phyloP scores from a whole-genome alignment of 495 filamentous ascomycete species.

The Tuber umbilicatum region DNA sequence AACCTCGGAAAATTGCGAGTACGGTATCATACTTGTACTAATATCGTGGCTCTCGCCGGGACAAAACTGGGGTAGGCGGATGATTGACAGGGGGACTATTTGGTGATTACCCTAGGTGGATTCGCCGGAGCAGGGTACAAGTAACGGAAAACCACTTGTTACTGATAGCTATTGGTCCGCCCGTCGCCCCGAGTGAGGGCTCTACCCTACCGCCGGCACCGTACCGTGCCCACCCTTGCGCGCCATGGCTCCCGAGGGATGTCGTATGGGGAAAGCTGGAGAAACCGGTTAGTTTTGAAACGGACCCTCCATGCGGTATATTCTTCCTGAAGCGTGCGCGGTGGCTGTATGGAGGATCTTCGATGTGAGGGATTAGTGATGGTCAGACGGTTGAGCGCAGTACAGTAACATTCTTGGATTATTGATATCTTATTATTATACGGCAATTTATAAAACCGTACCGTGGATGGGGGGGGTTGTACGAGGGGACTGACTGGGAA shows the following conservation, averaged over 20 bases:
- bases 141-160: background rate
- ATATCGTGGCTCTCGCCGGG: too few relatives aligned
- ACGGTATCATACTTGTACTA: too few relatives aligned
- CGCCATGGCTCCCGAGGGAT: too few relatives aligned
- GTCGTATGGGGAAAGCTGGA: background rate
- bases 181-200: too few relatives aligned
- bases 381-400: background rate
- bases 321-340: background rate
- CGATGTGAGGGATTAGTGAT: background rate
- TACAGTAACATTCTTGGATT: background rate
- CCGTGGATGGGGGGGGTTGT: background rate
- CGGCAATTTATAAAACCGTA: background rate
- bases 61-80: too few relatives aligned
- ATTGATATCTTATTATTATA: too few relatives aligned
- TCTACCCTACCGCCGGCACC: too few relatives aligned
- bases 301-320: background rate
- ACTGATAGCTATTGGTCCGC: background rate
- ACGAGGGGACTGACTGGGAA: background rate
- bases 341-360: background rate
- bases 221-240: too few relatives aligned
- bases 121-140: background rate
- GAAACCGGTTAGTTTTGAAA: background rate
- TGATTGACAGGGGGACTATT: background rate
- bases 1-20: too few relatives aligned
- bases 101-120: background rate